Conservation (phyloP, 495 filamentous ascomycete genomes). For the Penicillium daleae region DNA sequence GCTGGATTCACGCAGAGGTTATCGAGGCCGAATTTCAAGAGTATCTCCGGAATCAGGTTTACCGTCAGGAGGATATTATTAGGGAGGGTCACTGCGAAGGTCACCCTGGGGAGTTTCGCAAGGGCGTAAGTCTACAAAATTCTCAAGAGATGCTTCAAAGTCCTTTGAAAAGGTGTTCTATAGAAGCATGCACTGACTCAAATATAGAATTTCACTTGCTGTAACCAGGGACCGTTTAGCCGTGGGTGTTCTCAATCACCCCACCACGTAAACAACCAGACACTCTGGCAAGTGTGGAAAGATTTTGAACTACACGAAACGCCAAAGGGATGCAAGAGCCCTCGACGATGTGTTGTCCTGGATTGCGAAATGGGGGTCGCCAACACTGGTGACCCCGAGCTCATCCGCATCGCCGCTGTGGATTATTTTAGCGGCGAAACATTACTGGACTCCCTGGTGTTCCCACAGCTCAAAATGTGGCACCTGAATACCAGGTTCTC, state of each 20-base stretch:
- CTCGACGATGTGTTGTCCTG: slow-evolving; percentile 42
- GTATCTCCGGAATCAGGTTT: not conserved
- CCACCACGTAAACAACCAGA: not conserved
- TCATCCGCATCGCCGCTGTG: slow-evolving; percentile 46
- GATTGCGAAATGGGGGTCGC: slow-evolving; percentile 55
- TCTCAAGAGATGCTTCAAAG: not conserved
- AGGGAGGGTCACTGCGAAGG: not conserved
- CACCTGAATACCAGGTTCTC: slow-evolving; percentile 47
- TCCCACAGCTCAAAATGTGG: slow-evolving; percentile 37
- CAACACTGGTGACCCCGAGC: slow-evolving; percentile 32
- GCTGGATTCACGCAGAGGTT: not conserved
- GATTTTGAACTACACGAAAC: slow-evolving; percentile 1
- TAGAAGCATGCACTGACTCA: not conserved
- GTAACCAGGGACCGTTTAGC: not conserved
- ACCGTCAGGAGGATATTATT: not conserved
- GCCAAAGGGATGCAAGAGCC: not conserved
- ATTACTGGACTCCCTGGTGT: slow-evolving; percentile 49
- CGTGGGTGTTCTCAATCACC: not conserved
- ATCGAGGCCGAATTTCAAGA: not conserved
- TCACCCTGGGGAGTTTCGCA: not conserved
- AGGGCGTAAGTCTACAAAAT: not conserved
- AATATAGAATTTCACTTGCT: slow-evolving; percentile 1
- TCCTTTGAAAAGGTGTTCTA: not conserved
- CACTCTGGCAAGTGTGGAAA: not conserved
- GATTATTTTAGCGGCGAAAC: slow-evolving; percentile 49